Conservation (phyloP, 129 eudicot genomes). For the Lactuca saligna region DNA sequence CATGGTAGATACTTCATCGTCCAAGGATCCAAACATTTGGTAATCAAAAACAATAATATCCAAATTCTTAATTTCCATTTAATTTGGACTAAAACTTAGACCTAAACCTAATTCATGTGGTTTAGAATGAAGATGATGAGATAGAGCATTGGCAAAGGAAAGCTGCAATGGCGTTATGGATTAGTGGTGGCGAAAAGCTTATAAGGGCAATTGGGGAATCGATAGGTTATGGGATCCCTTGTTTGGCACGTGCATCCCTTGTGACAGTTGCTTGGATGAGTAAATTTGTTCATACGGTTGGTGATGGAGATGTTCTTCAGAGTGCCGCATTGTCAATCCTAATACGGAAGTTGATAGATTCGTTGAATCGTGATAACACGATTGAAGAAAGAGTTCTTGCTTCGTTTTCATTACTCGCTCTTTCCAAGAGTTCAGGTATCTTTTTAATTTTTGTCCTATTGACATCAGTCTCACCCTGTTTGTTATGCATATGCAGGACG, state of each 20-base stretch:
- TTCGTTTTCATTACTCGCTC: slow-evolving; percentile 51
- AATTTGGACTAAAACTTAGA: not conserved
- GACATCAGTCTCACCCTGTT: not conserved
- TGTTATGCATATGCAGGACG: too few species aligned
- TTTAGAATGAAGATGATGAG: slow-evolving; percentile 53
- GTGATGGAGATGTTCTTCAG: slow-evolving; percentile 44
- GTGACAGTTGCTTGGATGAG: slow-evolving; percentile 81
- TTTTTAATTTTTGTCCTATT: not conserved
- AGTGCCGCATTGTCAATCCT: slow-evolving; percentile 40
- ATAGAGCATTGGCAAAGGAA: slow-evolving; percentile 67
- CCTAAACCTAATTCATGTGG: not conserved
- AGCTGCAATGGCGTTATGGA: slow-evolving; percentile 52
- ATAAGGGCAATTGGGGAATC: slow-evolving; percentile 52
- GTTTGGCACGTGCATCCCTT: slow-evolving; percentile 65
- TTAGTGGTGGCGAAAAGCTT: slow-evolving; percentile 47
- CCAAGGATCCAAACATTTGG: slow-evolving; percentile 41
- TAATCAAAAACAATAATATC: slow-evolving; percentile 20
- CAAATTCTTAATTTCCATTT: not conserved
- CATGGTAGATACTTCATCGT: slow-evolving; percentile 31
- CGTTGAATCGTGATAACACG: slow-evolving; percentile 37
- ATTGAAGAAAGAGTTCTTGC: slow-evolving; percentile 77
- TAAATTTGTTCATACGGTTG: slow-evolving; percentile 45
- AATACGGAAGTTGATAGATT: slow-evolving; percentile 37
- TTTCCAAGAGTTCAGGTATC: slow-evolving; percentile 61
- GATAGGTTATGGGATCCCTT: slow-evolving; percentile 57